These are phyloP conservation scores for Trypanosoma avium DNA, from an alignment of 208 protist genomes.

Conservation along the genomic window DNA sequence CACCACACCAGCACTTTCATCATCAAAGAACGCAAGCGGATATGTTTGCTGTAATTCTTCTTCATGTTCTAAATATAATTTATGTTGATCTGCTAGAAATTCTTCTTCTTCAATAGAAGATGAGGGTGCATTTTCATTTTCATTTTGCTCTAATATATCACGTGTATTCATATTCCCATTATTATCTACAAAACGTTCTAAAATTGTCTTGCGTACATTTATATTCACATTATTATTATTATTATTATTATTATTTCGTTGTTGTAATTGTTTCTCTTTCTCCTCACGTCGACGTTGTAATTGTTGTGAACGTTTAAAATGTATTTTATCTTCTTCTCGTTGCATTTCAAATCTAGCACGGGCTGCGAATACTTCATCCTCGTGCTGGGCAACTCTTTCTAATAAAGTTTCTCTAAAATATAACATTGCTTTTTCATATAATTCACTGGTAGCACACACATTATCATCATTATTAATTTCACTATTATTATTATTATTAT, in stretches of 20 bases:
- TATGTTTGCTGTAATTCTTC: constrained; percentile 32
- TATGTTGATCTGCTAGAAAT: constrained; percentile 38
- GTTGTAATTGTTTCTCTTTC: background rate
- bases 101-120: constrained; percentile 13
- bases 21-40: constrained; percentile 47
- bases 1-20: constrained; percentile 27
- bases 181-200: no score
- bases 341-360: constrained; percentile 31
- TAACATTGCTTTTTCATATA: constrained; percentile 7
- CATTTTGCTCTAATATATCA: no score
- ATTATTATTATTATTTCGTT: no score
- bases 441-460: constrained; percentile 3
- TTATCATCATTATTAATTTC: background rate
- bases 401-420: constrained; percentile 13
- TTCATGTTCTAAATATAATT: constrained; percentile 34
- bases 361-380: constrained; percentile 33
- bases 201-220: no score
- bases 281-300: background rate
- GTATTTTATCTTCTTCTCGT: constrained; percentile 17
- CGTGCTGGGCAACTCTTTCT: constrained; percentile 29
- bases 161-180: no score
- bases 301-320: constrained; percentile 16
- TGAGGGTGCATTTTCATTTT: background rate
- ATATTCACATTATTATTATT: no score
- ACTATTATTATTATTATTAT: background rate